Evolutionary conservation across 306 rosid species (phyloP).

Genomic region (Trichosanthes truncata): DNA sequence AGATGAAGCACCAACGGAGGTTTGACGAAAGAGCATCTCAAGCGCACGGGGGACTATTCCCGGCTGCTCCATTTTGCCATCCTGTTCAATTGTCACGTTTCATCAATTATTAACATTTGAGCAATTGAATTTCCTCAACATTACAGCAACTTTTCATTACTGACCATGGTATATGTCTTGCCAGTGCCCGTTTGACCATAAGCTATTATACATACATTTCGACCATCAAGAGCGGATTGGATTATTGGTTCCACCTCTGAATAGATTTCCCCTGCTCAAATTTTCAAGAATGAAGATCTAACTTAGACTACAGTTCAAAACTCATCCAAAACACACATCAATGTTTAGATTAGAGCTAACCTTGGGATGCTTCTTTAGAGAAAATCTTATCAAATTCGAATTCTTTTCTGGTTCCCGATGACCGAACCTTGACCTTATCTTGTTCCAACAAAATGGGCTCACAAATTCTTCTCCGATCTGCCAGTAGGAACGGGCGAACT

Average conservation of each 20-base stretch:
- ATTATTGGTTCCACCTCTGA: conserved; percentile 83
- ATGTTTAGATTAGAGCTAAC: conserved; percentile 36
- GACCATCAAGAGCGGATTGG: conserved; percentile 84
- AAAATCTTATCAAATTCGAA: conserved; percentile 82
- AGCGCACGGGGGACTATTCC: conserved; percentile 83
- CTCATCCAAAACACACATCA: background rate
- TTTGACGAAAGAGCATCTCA: conserved; percentile 57
- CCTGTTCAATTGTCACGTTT: conserved; percentile 34
- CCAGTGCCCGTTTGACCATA: conserved; percentile 98
- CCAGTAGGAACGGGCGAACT: conserved; percentile 47
- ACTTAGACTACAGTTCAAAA: conserved; percentile 11
- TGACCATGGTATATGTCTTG: conserved; percentile 92
- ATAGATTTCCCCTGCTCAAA: conserved; percentile 52
- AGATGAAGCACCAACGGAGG: conserved; percentile 37
- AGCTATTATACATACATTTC: conserved; percentile 79
- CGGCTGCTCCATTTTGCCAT: conserved; percentile 62
- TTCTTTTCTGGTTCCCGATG: conserved; percentile 56
- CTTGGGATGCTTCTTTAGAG: conserved; percentile 65
- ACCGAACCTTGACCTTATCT: conserved; percentile 53
- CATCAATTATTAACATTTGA: background rate
- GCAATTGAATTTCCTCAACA: conserved; percentile 14
- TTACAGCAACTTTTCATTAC: conserved; percentile 13
- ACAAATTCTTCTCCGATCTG: conserved; percentile 32
- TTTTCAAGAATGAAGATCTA: conserved; percentile 19
- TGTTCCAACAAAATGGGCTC: conserved; percentile 47